phyloP scores from a whole-genome alignment of 192 early-diverging fungal genomes.

The Backusella tarrabulga region DNA sequence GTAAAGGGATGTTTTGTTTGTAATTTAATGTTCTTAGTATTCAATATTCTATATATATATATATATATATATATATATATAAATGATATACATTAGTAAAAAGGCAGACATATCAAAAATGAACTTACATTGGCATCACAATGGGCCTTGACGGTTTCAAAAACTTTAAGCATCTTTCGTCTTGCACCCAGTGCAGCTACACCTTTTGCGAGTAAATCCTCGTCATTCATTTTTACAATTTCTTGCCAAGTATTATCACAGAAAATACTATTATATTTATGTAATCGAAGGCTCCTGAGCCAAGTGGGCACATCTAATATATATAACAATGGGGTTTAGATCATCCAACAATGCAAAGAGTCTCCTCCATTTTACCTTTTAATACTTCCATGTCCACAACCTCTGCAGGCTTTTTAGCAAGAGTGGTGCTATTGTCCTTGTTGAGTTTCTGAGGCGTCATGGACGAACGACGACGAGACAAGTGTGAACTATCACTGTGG shows the following conservation, averaged over 20 bases:
- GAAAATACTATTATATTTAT: conserved; percentile 95
- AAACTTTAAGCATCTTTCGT: conserved; percentile 95
- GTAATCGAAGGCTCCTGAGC: conserved; percentile 88
- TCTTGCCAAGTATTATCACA: conserved; percentile 84
- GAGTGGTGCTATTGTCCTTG: conserved; percentile 4
- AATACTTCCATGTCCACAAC: conserved; percentile 72
- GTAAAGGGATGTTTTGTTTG: background rate
- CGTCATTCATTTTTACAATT: conserved; percentile 84
- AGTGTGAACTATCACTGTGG: conserved; percentile 29
- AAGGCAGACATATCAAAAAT: background rate
- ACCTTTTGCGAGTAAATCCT: conserved; percentile 77
- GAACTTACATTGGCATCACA: conserved; percentile 37
- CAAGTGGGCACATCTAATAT: conserved; percentile 84
- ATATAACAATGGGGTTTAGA: background rate
- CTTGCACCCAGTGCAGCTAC: conserved; percentile 93
- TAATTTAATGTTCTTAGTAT: background rate
- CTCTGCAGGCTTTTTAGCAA: conserved; percentile 72
- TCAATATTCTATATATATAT: conserved; percentile 1
- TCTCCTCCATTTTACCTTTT: conserved; percentile 49
- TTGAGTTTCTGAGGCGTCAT: conserved; percentile 20
- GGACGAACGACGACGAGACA: conserved; percentile 8
- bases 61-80: background rate
- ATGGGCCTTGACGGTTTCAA: conserved; percentile 68
- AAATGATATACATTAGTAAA: too few relatives aligned
- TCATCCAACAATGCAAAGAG: background rate